These are phyloP conservation scores for Brettanomyces custersianus DNA, from an alignment of 805 yeast genomes.

Conservation along the genomic window DNA sequence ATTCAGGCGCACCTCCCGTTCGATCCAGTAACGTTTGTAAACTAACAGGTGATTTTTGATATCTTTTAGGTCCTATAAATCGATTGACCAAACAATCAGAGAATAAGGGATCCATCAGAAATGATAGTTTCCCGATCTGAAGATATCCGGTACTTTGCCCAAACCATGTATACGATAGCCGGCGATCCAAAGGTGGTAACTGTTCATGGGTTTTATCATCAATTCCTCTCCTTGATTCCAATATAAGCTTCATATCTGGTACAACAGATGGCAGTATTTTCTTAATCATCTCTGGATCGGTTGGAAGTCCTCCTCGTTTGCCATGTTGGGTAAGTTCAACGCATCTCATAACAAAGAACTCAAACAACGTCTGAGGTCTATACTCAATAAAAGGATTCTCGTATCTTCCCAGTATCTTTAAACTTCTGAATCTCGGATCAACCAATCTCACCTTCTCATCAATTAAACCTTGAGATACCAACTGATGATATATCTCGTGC, in stretches of 20 bases:
- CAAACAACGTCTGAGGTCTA: constrained; percentile 81
- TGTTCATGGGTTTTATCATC: constrained; percentile 2
- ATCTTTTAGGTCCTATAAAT: constrained; percentile 72
- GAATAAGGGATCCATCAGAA: constrained; percentile 83
- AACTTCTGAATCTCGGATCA: constrained; percentile 30
- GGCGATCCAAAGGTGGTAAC: constrained; percentile 30
- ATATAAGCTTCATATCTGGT: constrained; percentile 45
- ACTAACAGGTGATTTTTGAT: constrained; percentile 67
- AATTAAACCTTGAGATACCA: constrained; percentile 4
- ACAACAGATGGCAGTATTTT: constrained; percentile 47
- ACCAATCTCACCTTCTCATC: constrained; percentile 1
- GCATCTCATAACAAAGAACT: constrained; percentile 67
- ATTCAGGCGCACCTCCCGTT: constrained; percentile 46
- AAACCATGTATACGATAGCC: constrained; percentile 76
- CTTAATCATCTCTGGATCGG: constrained; percentile 36
- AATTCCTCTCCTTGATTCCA: constrained; percentile 12
- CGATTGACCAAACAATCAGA: constrained; percentile 53
- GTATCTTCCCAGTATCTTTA: constrained; percentile 64
- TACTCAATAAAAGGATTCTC: constrained; percentile 90
- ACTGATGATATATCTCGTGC: constrained; percentile 12
- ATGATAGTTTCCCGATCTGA: constrained; percentile 47
- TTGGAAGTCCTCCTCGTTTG: constrained; percentile 53
- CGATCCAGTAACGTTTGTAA: constrained; percentile 38
- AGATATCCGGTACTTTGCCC: constrained; percentile 85
- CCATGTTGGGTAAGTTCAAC: constrained; percentile 55